Percentiles rank a stretch among this genome's conserved stretches.
phyloP scores from a whole-genome alignment of 352 stramenopile species.

The Phytophthora tubulina region DNA sequence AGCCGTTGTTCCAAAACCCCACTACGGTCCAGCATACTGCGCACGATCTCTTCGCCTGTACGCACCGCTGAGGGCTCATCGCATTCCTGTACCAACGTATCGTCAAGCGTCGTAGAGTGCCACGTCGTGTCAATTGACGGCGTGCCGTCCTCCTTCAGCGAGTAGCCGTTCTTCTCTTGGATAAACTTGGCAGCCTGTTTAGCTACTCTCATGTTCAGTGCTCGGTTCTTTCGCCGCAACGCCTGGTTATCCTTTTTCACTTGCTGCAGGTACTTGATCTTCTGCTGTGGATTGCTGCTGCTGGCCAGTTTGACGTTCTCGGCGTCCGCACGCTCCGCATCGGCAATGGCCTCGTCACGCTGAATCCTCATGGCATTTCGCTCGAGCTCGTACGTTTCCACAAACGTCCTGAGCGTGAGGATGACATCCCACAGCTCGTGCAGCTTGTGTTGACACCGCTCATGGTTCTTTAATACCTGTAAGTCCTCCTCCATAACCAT shows the following conservation, averaged over 20 bases:
- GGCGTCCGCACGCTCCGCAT: conserved; percentile 62
- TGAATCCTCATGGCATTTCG: conserved; percentile 57
- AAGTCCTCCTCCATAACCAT: conserved; percentile 41
- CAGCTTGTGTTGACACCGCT: conserved; percentile 68
- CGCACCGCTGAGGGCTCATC: conserved; percentile 37
- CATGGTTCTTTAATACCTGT: conserved; percentile 47
- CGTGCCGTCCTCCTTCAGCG: conserved; percentile 2
- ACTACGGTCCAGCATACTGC: conserved; percentile 59
- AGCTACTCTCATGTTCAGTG: conserved; percentile 59
- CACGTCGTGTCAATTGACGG: conserved; percentile 13
- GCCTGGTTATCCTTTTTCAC: conserved; percentile 75
- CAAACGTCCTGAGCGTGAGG: conserved; percentile 66
- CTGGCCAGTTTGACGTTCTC: conserved; percentile 67
- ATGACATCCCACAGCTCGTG: conserved; percentile 79
- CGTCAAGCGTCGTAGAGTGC: conserved; percentile 27
- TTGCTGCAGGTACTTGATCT: conserved; percentile 79
- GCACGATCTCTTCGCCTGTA: conserved; percentile 56
- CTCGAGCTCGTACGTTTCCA: conserved; percentile 69
- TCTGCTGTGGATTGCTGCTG: conserved; percentile 73
- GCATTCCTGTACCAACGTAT: conserved; percentile 27
- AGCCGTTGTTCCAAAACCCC: conserved; percentile 63
- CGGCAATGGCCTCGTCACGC: conserved; percentile 66
- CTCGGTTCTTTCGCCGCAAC: conserved; percentile 61
- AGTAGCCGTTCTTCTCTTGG: conserved; percentile 34
- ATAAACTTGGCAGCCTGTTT: conserved; percentile 25